Percentiles rank a stretch among this genome's conserved stretches.
These are phyloP conservation scores for Trichosporon sp. DNA, from an alignment of 1,284 basidiomycete genomes.

Conservation along the genomic window DNA sequence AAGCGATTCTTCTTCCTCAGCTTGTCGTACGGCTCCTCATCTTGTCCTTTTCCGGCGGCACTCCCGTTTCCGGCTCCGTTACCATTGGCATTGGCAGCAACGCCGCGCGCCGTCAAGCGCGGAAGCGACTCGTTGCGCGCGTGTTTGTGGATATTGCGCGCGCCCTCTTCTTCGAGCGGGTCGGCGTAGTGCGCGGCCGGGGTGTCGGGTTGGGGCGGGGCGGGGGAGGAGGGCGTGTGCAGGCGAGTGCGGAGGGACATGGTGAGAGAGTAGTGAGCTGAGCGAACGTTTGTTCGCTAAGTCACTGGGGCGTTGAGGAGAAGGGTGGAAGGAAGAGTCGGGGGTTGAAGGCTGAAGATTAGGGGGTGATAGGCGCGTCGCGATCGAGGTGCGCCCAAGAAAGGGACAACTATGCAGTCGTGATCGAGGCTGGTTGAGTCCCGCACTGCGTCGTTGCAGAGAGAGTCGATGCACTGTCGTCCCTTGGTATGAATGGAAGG, in stretches of 20 bases:
- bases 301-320: not conserved
- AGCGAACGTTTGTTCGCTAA: not conserved
- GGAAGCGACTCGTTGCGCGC: conserved; percentile 11
- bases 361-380: too few relatives aligned
- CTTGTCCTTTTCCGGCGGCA: not conserved
- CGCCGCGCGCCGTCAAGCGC: not conserved
- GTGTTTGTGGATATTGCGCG: conserved; percentile 13
- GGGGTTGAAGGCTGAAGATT: not conserved
- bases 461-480: too few relatives aligned
- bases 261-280: not conserved
- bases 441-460: too few relatives aligned
- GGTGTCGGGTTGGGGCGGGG: conserved; percentile 28
- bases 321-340: too few relatives aligned
- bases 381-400: too few relatives aligned
- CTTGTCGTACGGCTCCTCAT: conserved; percentile 11
- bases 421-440: too few relatives aligned
- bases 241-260: conserved; percentile 24
- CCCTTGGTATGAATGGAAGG: not conserved
- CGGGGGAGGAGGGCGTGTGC: not conserved
- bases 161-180: conserved; percentile 20
- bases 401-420: not conserved
- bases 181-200: conserved; percentile 31
- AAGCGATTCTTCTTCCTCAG: conserved; percentile 9
- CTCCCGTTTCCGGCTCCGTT: not conserved
- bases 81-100: not conserved